phyloP scores from a whole-genome alignment of 1,139 yeast genomes.

The Yamadazyma membranifaciens region DNA sequence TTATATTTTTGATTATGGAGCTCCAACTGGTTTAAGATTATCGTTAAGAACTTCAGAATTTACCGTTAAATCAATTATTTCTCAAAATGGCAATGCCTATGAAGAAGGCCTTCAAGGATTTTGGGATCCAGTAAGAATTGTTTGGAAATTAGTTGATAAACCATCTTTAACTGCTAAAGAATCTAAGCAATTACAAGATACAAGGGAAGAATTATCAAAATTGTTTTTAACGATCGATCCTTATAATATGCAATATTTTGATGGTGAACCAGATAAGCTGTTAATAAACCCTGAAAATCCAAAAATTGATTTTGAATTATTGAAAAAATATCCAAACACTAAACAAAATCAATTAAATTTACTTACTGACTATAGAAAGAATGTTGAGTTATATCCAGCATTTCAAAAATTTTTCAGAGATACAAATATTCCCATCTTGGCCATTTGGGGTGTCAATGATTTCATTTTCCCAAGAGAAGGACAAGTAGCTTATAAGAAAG shows the following conservation, averaged over 20 bases:
- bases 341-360: conserved; percentile 29
- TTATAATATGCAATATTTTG: conserved; percentile 26
- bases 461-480: conserved; percentile 31
- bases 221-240: conserved; percentile 16
- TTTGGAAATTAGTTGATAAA: conserved; percentile 24
- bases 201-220: conserved; percentile 15
- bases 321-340: conserved; percentile 22
- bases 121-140: conserved; percentile 33
- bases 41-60: conserved; percentile 27
- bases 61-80: conserved; percentile 26
- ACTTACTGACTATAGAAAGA: conserved; percentile 33
- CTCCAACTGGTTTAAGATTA: conserved; percentile 39
- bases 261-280: conserved; percentile 23
- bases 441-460: conserved; percentile 45
- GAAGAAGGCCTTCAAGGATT: conserved; percentile 35
- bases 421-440: conserved; percentile 34
- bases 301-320: conserved; percentile 25
- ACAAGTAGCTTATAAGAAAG: conserved; percentile 34
- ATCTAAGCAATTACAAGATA: conserved; percentile 5
- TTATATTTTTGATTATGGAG: conserved; percentile 44
- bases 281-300: conserved; percentile 32
- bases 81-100: conserved; percentile 47
- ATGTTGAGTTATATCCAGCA: conserved; percentile 31
- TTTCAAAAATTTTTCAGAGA: conserved; percentile 34
- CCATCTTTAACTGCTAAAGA: conserved; percentile 12